phyloP scores from a whole-genome alignment of 225 moss, liverwort and hornwort genomes.

The Lunularia cruciata region DNA sequence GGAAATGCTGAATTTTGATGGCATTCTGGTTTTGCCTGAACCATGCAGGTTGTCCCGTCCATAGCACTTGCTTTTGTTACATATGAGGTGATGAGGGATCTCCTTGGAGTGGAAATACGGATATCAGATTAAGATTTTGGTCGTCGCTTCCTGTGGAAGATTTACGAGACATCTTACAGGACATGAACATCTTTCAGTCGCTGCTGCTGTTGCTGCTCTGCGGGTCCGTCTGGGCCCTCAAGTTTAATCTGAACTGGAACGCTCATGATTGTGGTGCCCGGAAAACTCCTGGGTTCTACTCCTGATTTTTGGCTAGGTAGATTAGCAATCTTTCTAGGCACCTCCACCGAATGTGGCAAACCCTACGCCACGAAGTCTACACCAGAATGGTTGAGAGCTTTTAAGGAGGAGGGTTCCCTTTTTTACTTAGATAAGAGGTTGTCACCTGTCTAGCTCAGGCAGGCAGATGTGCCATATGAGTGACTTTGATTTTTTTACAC shows the following conservation, averaged over 20 bases:
- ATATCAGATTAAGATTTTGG: slow-evolving; percentile 84
- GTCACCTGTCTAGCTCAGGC: slow-evolving; percentile 43
- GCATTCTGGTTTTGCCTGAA: neutral
- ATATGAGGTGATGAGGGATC: slow-evolving; percentile 95
- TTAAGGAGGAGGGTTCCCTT: slow-evolving; percentile 27
- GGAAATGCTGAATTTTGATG: no score
- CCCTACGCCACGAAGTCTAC: slow-evolving; percentile 18
- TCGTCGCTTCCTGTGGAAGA: slow-evolving; percentile 15
- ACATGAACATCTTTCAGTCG: slow-evolving; percentile 19
- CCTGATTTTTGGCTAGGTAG: slow-evolving; percentile 33
- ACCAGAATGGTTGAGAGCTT: slow-evolving; percentile 17
- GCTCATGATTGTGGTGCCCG: slow-evolving; percentile 20
- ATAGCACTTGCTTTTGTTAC: slow-evolving; percentile 97
- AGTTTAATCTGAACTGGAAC: slow-evolving; percentile 12
- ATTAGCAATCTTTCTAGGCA: slow-evolving; percentile 26
- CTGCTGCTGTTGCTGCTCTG: slow-evolving; percentile 11
- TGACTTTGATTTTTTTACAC: slow-evolving; percentile 25
- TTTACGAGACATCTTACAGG: slow-evolving; percentile 17
- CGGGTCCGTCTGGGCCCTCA: slow-evolving; percentile 13
- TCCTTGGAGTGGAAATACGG: slow-evolving; percentile 90
- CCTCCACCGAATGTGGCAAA: slow-evolving; percentile 37
- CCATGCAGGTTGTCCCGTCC: slow-evolving; percentile 89
- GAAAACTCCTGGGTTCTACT: slow-evolving; percentile 18
- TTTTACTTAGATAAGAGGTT: slow-evolving; percentile 21
- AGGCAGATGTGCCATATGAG: slow-evolving; percentile 33